These are phyloP conservation scores for Cerrena zonata DNA, from an alignment of 1,284 basidiomycete species.

Conservation along the genomic window DNA sequence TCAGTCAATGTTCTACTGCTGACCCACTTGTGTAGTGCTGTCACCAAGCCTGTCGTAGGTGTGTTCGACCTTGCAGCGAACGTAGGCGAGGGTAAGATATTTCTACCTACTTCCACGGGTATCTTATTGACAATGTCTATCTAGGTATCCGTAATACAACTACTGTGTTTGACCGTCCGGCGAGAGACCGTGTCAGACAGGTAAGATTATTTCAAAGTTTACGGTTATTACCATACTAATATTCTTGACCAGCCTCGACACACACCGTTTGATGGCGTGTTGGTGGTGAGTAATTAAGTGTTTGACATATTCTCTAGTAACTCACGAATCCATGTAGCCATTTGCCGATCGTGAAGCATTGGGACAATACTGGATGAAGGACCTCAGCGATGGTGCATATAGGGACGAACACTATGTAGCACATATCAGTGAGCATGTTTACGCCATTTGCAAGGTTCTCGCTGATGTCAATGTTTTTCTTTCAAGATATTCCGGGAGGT, in stretches of 20 bases:
- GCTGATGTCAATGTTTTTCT: slow-evolving; percentile 11
- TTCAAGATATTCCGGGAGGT: slow-evolving; percentile 66
- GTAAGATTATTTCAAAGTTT: too few relatives aligned
- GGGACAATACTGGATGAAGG: slow-evolving; percentile 95
- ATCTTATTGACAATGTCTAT: not conserved
- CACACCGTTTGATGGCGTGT: slow-evolving; percentile 79
- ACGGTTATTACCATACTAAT: slow-evolving; percentile 4
- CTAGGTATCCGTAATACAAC: slow-evolving; percentile 93
- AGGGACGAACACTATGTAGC: slow-evolving; percentile 86
- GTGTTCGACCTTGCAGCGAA: slow-evolving; percentile 95
- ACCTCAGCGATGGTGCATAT: slow-evolving; percentile 83
- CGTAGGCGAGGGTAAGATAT: slow-evolving; percentile 75
- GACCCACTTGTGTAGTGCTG: slow-evolving; percentile 45
- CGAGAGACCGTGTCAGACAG: slow-evolving; percentile 82
- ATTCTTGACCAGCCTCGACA: slow-evolving; percentile 63
- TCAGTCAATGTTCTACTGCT: not conserved
- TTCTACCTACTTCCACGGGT: not conserved
- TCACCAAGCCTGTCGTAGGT: slow-evolving; percentile 96
- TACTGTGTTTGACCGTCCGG: slow-evolving; percentile 92
- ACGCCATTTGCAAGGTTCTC: not conserved
- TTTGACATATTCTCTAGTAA: not conserved
- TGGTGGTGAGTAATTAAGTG: slow-evolving; percentile 53
- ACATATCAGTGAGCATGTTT: slow-evolving; percentile 64
- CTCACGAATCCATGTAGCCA: slow-evolving; percentile 43
- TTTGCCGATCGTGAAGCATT: slow-evolving; percentile 86